phyloP scores from a whole-genome alignment of 441 rosid genomes.

The Jatropha multifida region DNA sequence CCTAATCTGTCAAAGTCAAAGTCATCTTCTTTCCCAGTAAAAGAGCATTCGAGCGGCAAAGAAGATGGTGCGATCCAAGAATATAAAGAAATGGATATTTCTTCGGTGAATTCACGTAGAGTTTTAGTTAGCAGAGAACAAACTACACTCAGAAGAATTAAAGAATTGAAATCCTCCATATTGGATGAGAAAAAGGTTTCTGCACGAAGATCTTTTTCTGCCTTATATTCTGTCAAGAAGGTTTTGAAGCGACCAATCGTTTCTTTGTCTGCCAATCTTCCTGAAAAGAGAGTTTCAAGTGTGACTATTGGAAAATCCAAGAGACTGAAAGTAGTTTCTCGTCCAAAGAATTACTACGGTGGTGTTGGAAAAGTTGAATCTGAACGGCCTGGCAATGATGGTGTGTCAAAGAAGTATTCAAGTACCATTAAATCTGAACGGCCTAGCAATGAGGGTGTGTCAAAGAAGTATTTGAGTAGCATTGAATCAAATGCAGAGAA shows the following conservation, averaged over 20 bases:
- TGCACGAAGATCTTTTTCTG: slow-evolving; percentile 27
- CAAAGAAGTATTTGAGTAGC: no score
- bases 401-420: slow-evolving; percentile 44
- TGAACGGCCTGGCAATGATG: slow-evolving; percentile 18
- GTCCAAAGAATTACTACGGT: slow-evolving; percentile 16
- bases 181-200: slow-evolving; percentile 22
- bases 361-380: slow-evolving; percentile 4
- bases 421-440: slow-evolving; percentile 33
- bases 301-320: slow-evolving; percentile 4
- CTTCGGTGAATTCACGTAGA: slow-evolving; percentile 24
- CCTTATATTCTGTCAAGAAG: slow-evolving; percentile 22
- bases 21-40: slow-evolving; percentile 9
- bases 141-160: slow-evolving; percentile 25
- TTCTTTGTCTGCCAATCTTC: slow-evolving; percentile 33
- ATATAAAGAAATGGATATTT: slow-evolving; percentile 25
- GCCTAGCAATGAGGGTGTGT: no score
- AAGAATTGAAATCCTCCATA: slow-evolving; percentile 25
- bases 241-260: slow-evolving; percentile 18
- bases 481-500: slow-evolving; percentile 38
- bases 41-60: slow-evolving; percentile 15
- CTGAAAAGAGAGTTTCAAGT: slow-evolving; percentile 24
- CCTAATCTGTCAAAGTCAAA: slow-evolving; percentile 13
- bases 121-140: slow-evolving; percentile 18
- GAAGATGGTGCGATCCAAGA: slow-evolving; percentile 1
- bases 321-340: slow-evolving; percentile 15